Evolutionary conservation across 371 early-diverging fungal genomes (phyloP), one percentile per base, ranked within the genome.

Genomic region (Batkoa obscura): DNA sequence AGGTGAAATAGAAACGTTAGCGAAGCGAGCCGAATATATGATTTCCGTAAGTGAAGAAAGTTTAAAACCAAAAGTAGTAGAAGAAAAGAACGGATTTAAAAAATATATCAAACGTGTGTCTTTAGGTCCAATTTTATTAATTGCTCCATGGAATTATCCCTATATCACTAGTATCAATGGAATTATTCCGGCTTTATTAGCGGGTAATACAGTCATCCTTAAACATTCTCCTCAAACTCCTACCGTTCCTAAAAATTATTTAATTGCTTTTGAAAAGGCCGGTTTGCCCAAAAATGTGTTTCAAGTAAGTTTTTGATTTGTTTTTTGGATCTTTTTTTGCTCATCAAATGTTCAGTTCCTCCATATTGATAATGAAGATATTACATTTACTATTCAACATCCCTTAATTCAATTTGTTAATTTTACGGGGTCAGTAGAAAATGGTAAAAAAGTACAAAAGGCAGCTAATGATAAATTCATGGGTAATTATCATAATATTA

Each of bases 191-290:
- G 83, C 86, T 4, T 63, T 89, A 17, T 64, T 86, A 41, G 82
- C 84, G 2, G 87, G 84, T 6, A 89, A 89, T 62, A 65, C 81
- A 0, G 87, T 89, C 4, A 66, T 87, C 38, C 59, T 89, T 58
- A 89, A 88, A 64, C 85, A 84, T 50, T 80, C 87, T 0, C 84
- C 86, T 1, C 86, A 85, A 65, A 87, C 88, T 3, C 84, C 84
- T 31, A 76, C 78, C 30, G 79, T 79, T 59, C 88, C 78, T 1
- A 83, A 86, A 57, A 61, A 81, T 34, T 83, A 86, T 62, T 75
- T 68, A 0, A 69, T 70, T 30, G 77, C 80, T 3, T 73, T 81
- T 56, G 67, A 63, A 36, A 75, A 72, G 56, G 86, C 85, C 3
- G 87, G 88, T 17, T 62, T 87, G 15, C 86, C 88, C 0, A 60